phyloP scores from a whole-genome alignment of 768 basidiomycete species.

The Rhodotorula taiwanensis region DNA sequence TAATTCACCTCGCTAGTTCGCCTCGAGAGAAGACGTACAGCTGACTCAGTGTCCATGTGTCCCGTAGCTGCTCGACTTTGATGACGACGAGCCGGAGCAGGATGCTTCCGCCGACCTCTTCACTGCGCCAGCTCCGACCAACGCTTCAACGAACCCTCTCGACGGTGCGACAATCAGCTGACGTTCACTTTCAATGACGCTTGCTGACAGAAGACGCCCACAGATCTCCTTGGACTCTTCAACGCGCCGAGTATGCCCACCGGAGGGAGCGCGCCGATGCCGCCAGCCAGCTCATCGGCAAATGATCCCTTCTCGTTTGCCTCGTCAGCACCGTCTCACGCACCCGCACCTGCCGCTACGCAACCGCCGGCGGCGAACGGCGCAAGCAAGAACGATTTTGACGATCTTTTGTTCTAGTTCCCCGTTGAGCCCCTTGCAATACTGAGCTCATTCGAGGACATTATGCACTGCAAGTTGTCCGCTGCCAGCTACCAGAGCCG shows the following conservation, averaged over 20 bases:
- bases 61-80: constrained; percentile 69
- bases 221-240: constrained; percentile 29
- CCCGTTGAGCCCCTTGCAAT: no score
- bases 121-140: constrained; percentile 17
- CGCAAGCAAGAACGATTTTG: constrained; percentile 28
- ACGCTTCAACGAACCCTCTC: constrained; percentile 31
- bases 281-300: not conserved
- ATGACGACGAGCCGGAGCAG: constrained; percentile 56
- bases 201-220: not conserved
- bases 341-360: not conserved
- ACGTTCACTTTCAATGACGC: no score
- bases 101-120: constrained; percentile 43
- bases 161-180: constrained; percentile 9
- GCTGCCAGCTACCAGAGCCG: constrained; percentile 21
- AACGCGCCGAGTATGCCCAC: constrained; percentile 8
- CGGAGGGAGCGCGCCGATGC: no score
- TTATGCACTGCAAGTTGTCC: not conserved
- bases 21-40: no score
- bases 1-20: not conserved
- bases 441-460: no score
- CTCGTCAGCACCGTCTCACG: not conserved
- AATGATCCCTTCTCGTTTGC: constrained; percentile 16
- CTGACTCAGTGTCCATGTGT: no score
- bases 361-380: not conserved
- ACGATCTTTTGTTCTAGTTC: constrained; percentile 36